These are phyloP conservation scores for Torulaspora globosa DNA, from an alignment of 1,139 yeast species.

Conservation along the genomic window DNA sequence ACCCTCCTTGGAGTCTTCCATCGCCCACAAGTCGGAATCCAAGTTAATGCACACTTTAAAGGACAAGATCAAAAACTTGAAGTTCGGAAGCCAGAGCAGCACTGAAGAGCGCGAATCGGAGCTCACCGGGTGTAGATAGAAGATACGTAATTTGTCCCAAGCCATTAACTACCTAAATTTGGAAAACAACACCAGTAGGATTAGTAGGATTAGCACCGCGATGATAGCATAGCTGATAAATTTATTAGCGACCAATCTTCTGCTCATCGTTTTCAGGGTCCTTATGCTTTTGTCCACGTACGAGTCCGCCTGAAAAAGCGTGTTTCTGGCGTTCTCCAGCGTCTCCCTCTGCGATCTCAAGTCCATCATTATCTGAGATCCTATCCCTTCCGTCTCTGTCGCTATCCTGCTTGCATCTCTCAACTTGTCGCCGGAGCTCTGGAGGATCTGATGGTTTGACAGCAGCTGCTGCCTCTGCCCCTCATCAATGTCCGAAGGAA, in stretches of 20 bases:
- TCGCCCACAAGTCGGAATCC: constrained; percentile 22
- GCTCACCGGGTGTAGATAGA: constrained; percentile 5
- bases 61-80: constrained; percentile 21
- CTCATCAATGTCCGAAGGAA: constrained; percentile 41
- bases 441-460: constrained; percentile 74
- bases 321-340: constrained; percentile 74
- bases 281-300: constrained; percentile 87
- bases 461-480: constrained; percentile 80
- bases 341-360: constrained; percentile 93
- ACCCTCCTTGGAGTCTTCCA: constrained; percentile 16
- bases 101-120: constrained; percentile 13
- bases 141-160: background rate
- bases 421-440: constrained; percentile 76
- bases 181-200: constrained; percentile 78
- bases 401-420: constrained; percentile 89
- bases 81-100: constrained; percentile 12
- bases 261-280: constrained; percentile 86
- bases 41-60: constrained; percentile 24
- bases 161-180: constrained; percentile 48
- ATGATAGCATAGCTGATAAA: constrained; percentile 93
- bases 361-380: constrained; percentile 86
- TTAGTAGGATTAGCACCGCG: constrained; percentile 77
- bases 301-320: constrained; percentile 83
- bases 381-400: constrained; percentile 85
- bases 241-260: constrained; percentile 92